Evolutionary conservation across 2,329 filamentous ascomycete species (phyloP), one percentile per base, ranked within the genome.

Genomic region (Pseudogymnoascus sp.): DNA sequence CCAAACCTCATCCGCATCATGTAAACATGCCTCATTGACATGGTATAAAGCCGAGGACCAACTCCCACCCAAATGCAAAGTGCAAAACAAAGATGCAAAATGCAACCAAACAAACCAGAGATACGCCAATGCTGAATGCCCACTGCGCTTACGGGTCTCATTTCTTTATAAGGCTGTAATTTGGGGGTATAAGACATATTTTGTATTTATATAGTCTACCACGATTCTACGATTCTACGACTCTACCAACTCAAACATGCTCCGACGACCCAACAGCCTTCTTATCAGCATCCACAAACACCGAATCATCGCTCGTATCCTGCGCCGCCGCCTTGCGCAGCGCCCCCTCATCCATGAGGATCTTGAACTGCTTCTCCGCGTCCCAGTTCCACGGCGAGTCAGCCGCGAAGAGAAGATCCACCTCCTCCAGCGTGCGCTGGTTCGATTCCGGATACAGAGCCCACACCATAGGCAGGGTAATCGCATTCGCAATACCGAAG

Each of bases 401-500:
- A n/a, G 65, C 64, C 1, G 70, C 66, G 62, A 71, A 68, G 4
- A 72, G 63, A 15, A 71, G 61, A 62, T 72, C 69, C 8, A 70
- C 44, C n/a, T 69, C 62, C 21, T 69, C 67, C 8, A 70, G 65
- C 51, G 58, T 68, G 67, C 25, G 66, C 66, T 21, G 68, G 68
- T 68, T 70, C 21, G 62, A 48, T 36, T 63, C 62, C 61, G 41
- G 69, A 58, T 71, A 71, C 61, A 71, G 69, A 0, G 66, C 51
- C 42, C 66, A 71, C 5, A 71, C 66, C 8, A 69, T 70, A 5
- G 68, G 62, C 12, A 72, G 38, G 15, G 68, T 61, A 21, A 68
- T 39, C 13, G 70, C 63, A 36, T 71, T 72, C 2, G 71, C 66
- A 29, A 70, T 41, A 13, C 68, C 70, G 60, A 73, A 72, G 8